These are phyloP conservation scores for Leccinum incarnatum DNA, from an alignment of 768 basidiomycete species.

Conservation along the genomic window DNA sequence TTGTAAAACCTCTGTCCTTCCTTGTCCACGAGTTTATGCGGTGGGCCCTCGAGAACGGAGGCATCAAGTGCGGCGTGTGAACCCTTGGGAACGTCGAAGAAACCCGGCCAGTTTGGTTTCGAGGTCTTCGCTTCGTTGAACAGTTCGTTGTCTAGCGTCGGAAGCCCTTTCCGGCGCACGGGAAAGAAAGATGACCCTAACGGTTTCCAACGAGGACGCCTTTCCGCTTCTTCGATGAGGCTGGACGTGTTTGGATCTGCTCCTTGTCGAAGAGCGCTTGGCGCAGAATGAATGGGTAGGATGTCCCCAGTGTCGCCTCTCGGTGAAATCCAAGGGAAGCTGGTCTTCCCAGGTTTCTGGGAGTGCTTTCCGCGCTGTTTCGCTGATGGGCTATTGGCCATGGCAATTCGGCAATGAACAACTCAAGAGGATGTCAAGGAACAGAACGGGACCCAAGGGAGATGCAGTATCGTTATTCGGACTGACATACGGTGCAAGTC, in stretches of 20 bases:
- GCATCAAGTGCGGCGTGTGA: constrained; percentile 12
- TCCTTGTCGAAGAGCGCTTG: background rate
- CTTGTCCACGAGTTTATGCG: constrained; percentile 4
- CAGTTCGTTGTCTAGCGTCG: constrained; percentile 22
- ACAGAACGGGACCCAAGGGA: background rate
- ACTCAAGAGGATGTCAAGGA: background rate
- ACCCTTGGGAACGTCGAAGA: constrained; percentile 21
- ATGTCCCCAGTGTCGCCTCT: background rate
- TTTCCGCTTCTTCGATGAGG: constrained; percentile 9
- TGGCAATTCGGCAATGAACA: background rate
- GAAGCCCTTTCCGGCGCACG: constrained; percentile 8
- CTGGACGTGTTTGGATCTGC: background rate
- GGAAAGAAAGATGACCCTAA: constrained; percentile 18
- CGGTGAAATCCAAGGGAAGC: background rate
- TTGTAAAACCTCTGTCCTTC: constrained; percentile 29
- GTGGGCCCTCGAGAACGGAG: constrained; percentile 3
- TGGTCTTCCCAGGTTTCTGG: background rate
- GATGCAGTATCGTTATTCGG: background rate
- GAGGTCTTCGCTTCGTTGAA: constrained; percentile 24
- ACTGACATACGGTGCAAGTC: constrained; percentile 6
- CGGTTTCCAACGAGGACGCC: constrained; percentile 5
- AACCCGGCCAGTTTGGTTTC: constrained; percentile 23
- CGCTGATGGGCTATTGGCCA: constrained; percentile 11
- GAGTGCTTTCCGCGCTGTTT: constrained; percentile 6
- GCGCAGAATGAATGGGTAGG: background rate